These are phyloP conservation scores for Penicillium turbatum DNA, from an alignment of 495 filamentous ascomycete genomes.

Conservation along the genomic window DNA sequence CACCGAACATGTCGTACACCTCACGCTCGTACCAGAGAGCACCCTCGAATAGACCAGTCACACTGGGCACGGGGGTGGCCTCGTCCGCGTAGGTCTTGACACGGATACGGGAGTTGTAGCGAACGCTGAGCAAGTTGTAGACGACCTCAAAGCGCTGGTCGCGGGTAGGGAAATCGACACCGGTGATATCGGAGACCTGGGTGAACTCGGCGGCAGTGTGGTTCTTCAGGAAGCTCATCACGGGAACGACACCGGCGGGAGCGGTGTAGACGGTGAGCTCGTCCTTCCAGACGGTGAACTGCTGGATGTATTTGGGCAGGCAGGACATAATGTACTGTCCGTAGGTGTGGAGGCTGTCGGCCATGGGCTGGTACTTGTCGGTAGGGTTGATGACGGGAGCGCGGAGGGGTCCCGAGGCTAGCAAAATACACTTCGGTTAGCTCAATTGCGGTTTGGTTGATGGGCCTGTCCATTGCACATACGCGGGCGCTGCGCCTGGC, in stretches of 20 bases:
- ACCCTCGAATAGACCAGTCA: slow-evolving; percentile 82
- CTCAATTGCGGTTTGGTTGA: slow-evolving; percentile 11
- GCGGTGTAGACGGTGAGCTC: slow-evolving; percentile 92
- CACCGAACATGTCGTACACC: slow-evolving; percentile 95
- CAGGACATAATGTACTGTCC: slow-evolving; percentile 95
- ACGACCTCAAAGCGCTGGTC: slow-evolving; percentile 96
- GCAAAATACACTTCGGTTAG: slow-evolving; percentile 12
- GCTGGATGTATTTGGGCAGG: slow-evolving; percentile 96
- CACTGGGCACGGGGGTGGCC: slow-evolving; percentile 86
- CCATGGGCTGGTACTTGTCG: slow-evolving; percentile 84
- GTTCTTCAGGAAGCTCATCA: slow-evolving; percentile 94
- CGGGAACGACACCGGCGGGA: slow-evolving; percentile 79
- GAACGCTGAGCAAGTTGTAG: slow-evolving; percentile 93
- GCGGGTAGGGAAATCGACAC: slow-evolving; percentile 90
- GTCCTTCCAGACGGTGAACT: slow-evolving; percentile 99
- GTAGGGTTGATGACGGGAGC: slow-evolving; percentile 84
- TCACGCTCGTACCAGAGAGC: slow-evolving; percentile 99
- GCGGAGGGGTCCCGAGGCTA: slow-evolving; percentile 60
- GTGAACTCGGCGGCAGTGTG: slow-evolving; percentile 98
- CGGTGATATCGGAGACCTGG: slow-evolving; percentile 84
- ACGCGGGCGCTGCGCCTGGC: slow-evolving; percentile 60
- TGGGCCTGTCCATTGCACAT: slow-evolving; percentile 28
- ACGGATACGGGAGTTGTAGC: slow-evolving; percentile 92
- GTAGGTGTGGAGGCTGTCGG: slow-evolving; percentile 82
- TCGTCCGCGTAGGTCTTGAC: slow-evolving; percentile 99